Evolutionary conservation across 2,329 filamentous ascomycete species (phyloP), one percentile per base, ranked within the genome.

Genomic region (Penicillium vulpinum): DNA sequence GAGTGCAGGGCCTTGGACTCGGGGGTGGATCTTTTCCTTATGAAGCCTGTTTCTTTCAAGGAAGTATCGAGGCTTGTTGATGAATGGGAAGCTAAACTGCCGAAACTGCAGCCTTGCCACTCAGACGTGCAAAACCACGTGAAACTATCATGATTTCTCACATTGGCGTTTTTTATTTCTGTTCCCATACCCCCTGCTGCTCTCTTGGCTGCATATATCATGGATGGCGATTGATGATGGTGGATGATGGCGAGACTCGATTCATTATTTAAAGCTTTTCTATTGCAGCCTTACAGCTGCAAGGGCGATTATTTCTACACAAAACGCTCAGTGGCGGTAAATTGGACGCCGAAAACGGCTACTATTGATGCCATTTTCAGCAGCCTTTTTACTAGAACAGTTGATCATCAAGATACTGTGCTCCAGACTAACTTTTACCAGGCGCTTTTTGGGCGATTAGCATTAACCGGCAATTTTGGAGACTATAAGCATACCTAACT

Each of bases 21-120:
- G 0, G 77, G 77, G 1, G 73, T 79, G 49, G 72, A 79, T 59
- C 59, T 78, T 18, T 79, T 78, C 51, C 65, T 80, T 50, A 78
- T 74, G 7, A 80, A 80, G 48, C 78, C 78, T 2, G 75, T 79
- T 16, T 73, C 71, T 1, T 76, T 78, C 47, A 75, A 71, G 55
- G 70, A 73, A 51, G 73, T 78, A 21, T 73, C 72, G 5, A 61
- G 70, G 26, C 52, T 78, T 18, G 55, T 79, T 24, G 60, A 67
- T n/a, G 67, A 67, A 35, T 73, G 70, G 70, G 58, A 65, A 7
- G 21, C 35, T 10, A 24, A 21, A 24, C 15, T 2, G 13, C 7
- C 15, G 10, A 39, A 36, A 16, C 24, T 31, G 9, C 24, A 39
- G 35, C 36, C 18, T 43, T 41, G 10, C 13, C 21, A 46, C 28